These are phyloP conservation scores for Rosa rugosa DNA, from an alignment of 306 rosid genomes.

Conservation along the genomic window DNA sequence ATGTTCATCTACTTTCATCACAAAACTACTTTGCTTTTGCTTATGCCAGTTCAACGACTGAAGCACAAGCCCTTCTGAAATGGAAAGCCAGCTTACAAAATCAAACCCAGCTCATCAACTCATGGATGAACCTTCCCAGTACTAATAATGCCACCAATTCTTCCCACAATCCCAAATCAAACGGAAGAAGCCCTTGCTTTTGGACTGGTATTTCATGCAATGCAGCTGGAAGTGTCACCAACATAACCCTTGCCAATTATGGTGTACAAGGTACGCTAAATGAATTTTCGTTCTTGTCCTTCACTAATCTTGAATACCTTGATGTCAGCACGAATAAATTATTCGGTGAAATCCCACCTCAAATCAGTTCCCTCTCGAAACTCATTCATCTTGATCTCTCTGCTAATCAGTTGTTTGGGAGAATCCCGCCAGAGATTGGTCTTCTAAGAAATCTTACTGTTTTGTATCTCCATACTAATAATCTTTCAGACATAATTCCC, in stretches of 20 bases:
- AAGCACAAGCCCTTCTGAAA: constrained; percentile 32
- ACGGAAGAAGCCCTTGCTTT: not conserved
- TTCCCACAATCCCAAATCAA: not conserved
- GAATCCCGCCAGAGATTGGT: constrained; percentile 20
- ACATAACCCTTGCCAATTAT: constrained; percentile 17
- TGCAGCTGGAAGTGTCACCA: constrained; percentile 6
- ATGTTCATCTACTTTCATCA: not conserved
- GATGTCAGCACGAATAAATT: constrained; percentile 18
- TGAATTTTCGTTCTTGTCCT: constrained; percentile 18
- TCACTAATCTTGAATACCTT: constrained; percentile 11
- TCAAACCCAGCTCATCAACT: not conserved
- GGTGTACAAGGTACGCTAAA: constrained; percentile 24
- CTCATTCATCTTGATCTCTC: constrained; percentile 27
- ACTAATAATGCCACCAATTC: not conserved
- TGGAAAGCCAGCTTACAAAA: constrained; percentile 31
- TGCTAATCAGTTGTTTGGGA: constrained; percentile 5
- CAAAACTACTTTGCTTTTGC: not conserved
- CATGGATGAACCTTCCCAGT: constrained; percentile 11
- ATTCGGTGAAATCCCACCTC: constrained; percentile 15
- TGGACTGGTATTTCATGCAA: constrained; percentile 28
- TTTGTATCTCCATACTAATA: not conserved
- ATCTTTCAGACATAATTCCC: constrained; percentile 5
- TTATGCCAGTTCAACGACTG: constrained; percentile 3
- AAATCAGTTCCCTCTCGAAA: constrained; percentile 17
- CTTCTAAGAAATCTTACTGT: not conserved